Conservation (phyloP, 1,284 basidiomycete genomes). For the Mycena sp. region DNA sequence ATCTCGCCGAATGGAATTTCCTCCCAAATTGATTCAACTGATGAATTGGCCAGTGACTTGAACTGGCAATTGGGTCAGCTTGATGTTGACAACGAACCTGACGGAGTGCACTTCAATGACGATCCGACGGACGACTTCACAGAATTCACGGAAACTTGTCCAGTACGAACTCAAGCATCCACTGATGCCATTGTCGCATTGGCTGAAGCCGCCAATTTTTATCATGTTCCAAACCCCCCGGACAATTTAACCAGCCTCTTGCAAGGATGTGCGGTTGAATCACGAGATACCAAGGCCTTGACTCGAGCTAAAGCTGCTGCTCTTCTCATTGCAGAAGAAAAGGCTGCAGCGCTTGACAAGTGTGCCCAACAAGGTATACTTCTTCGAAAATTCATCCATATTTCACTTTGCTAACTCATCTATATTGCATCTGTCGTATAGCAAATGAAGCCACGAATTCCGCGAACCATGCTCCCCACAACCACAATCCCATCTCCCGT, state of each 20-base stretch:
- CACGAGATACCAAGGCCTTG: not conserved
- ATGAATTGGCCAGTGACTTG: constrained; percentile 3
- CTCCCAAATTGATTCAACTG: not conserved
- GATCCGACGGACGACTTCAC: not conserved
- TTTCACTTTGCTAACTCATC: too few relatives aligned
- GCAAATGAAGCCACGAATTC: too few relatives aligned
- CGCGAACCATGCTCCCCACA: too few relatives aligned
- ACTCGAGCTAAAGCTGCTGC: not conserved
- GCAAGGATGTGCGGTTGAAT: not conserved
- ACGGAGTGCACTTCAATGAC: not conserved
- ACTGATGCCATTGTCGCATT: constrained; percentile 9
- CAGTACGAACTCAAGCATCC: not conserved
- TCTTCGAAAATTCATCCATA: too few relatives aligned
- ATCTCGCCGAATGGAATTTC: not conserved
- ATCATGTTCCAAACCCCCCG: not conserved
- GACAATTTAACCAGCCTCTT: not conserved
- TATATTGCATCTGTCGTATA: too few relatives aligned
- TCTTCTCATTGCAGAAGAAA: constrained; percentile 12
- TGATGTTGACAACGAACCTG: not conserved
- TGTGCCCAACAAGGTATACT: not conserved
- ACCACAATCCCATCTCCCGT: not conserved
- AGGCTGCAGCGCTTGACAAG: not conserved
- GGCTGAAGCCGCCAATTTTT: not conserved
- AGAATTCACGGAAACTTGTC: constrained; percentile 6
- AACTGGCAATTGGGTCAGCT: constrained; percentile 22